phyloP scores from a whole-genome alignment of 768 basidiomycete genomes.

The Termitomyces sp. region DNA sequence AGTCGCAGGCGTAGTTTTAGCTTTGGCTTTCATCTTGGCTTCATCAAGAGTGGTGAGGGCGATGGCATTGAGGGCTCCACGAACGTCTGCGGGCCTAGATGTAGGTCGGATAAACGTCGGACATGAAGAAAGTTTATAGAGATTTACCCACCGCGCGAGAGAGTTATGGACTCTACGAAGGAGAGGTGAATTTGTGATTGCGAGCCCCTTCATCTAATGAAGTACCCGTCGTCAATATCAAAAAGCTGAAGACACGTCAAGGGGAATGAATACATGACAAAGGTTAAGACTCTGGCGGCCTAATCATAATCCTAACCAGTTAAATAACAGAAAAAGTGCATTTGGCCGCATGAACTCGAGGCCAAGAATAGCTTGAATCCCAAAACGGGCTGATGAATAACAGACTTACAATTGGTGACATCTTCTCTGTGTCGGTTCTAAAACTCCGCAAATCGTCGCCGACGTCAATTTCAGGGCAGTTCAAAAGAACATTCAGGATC shows the following conservation, averaged over 20 bases:
- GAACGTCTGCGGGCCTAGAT: slow-evolving; percentile 50
- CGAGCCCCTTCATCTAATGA: slow-evolving; percentile 56
- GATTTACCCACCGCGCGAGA: slow-evolving; percentile 44
- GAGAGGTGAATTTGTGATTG: slow-evolving; percentile 48
- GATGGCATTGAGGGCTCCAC: slow-evolving; percentile 42
- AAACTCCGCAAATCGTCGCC: slow-evolving; percentile 40
- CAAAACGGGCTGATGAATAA: neutral
- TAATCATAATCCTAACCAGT: neutral
- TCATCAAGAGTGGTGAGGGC: slow-evolving; percentile 39
- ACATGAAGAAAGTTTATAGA: neutral
- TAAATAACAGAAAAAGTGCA: neutral
- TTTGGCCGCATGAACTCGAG: neutral
- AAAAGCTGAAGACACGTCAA: neutral
- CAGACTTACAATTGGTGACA: slow-evolving; percentile 49
- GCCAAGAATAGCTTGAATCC: neutral
- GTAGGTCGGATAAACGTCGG: neutral
- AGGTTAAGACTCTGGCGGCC: neutral
- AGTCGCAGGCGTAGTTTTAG: slow-evolving; percentile 15
- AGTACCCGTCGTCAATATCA: neutral
- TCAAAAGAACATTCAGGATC: slow-evolving; percentile 53
- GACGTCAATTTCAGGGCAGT: slow-evolving; percentile 46
- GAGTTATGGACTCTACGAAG: slow-evolving; percentile 54
- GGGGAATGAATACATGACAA: neutral
- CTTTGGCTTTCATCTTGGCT: slow-evolving; percentile 33
- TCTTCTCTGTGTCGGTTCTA: slow-evolving; percentile 42